These are phyloP conservation scores for Leccinum pallidistipes DNA, from an alignment of 1,284 basidiomycete species.

Conservation along the genomic window DNA sequence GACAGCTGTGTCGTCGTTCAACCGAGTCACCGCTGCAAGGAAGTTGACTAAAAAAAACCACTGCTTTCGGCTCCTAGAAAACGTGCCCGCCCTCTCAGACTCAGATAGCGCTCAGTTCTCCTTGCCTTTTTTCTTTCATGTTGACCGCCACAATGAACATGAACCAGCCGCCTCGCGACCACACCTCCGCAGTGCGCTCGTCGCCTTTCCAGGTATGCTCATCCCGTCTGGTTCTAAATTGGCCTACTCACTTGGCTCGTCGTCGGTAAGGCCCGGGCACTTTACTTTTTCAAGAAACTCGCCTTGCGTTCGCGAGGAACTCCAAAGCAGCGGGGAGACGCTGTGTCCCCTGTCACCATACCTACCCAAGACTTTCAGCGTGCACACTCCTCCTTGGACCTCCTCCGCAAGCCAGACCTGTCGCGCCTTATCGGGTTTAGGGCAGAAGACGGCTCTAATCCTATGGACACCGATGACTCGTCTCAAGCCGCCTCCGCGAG, in stretches of 20 bases:
- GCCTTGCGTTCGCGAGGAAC: conserved; percentile 30
- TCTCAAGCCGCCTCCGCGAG: conserved; percentile 33
- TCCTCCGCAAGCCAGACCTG: conserved; percentile 44
- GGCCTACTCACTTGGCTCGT: conserved; percentile 3
- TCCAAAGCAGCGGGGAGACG: conserved; percentile 23
- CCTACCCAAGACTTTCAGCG: conserved; percentile 25
- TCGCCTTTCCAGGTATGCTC: conserved; percentile 34
- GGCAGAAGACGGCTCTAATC: conserved; percentile 29
- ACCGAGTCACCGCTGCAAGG: conserved; percentile 6
- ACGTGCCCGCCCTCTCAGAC: conserved; percentile 28
- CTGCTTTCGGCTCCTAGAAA: conserved; percentile 27
- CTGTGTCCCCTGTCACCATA: conserved; percentile 18
- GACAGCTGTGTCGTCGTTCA: neutral
- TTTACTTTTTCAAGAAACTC: conserved; percentile 43
- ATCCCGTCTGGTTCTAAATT: conserved; percentile 18
- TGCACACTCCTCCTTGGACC: conserved; percentile 35
- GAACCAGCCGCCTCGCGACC: conserved; percentile 25
- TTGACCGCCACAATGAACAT: conserved; percentile 32
- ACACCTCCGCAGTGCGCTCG: conserved; percentile 25
- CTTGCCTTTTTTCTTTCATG: conserved; percentile 9
- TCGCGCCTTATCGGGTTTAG: conserved; percentile 41
- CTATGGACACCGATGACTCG: conserved; percentile 35
- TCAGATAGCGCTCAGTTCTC: conserved; percentile 20
- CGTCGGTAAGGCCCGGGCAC: conserved; percentile 35
- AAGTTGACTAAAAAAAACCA: conserved; percentile 19